Percentiles rank a stretch among this genome's conserved stretches.
These are phyloP conservation scores for Hippophae tibetana DNA, from an alignment of 306 rosid genomes.

Conservation along the genomic window DNA sequence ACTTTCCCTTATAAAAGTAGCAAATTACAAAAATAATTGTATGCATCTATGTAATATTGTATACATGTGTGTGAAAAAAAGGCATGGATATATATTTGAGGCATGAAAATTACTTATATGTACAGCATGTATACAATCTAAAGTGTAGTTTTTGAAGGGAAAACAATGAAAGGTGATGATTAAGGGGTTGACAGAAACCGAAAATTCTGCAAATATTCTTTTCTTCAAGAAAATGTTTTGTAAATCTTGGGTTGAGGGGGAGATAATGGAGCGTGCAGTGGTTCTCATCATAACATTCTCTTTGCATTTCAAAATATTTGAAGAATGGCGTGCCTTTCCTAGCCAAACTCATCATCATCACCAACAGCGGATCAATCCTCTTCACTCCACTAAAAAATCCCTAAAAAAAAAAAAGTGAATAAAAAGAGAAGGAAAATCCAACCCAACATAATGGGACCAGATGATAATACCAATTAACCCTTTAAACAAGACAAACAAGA, in stretches of 20 bases:
- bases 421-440: not conserved
- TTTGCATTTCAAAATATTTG: constrained; percentile 39
- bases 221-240: constrained; percentile 41
- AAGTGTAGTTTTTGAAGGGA: not conserved
- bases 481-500: not conserved
- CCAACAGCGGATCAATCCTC: constrained; percentile 25
- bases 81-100: not conserved
- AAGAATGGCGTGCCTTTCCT: constrained; percentile 49
- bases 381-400: not conserved
- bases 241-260: constrained; percentile 30
- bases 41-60: too few relatives aligned
- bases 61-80: not conserved
- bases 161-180: constrained; percentile 52
- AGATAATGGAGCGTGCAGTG: constrained; percentile 53
- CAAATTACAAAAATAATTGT: too few relatives aligned
- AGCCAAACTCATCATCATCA: constrained; percentile 60
- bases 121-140: too few relatives aligned
- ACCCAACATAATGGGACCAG: not conserved
- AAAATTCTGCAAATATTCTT: constrained; percentile 36
- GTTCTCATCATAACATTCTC: constrained; percentile 67
- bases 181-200: constrained; percentile 48
- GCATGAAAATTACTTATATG: not conserved
- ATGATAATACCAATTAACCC: not conserved
- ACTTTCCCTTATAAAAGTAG: too few relatives aligned
- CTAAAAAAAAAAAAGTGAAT: not conserved